These are phyloP conservation scores for Sanghuangporus weigelae DNA, from an alignment of 1,284 basidiomycete species.

Conservation along the genomic window DNA sequence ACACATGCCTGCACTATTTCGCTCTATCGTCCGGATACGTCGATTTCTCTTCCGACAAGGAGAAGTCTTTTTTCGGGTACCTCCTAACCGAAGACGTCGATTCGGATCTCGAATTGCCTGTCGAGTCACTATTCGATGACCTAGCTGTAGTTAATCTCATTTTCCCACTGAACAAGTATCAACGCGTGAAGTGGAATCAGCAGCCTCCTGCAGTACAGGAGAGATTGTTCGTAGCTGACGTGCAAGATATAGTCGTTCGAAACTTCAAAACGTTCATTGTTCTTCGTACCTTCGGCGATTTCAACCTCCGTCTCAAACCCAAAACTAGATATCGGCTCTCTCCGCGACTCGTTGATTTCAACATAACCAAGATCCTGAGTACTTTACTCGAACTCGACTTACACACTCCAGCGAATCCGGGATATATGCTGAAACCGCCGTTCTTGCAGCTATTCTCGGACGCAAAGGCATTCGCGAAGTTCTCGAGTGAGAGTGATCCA, in stretches of 20 bases:
- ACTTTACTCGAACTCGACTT: conserved; percentile 42
- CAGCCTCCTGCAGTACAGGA: conserved; percentile 34
- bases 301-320: conserved; percentile 24
- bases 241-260: conserved; percentile 33
- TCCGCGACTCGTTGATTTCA: conserved; percentile 46
- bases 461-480: conserved; percentile 33
- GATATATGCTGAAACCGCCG: conserved; percentile 26
- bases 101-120: conserved; percentile 30
- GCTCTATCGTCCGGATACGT: conserved; percentile 36
- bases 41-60: conserved; percentile 36
- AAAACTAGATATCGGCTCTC: conserved; percentile 38
- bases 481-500: conserved; percentile 15
- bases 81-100: conserved; percentile 32
- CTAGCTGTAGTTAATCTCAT: conserved; percentile 37
- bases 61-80: conserved; percentile 35
- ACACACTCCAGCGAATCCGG: conserved; percentile 16
- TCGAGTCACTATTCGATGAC: conserved; percentile 44
- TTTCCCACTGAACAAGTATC: conserved; percentile 37
- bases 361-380: conserved; percentile 39
- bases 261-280: conserved; percentile 30
- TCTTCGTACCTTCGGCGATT: conserved; percentile 35
- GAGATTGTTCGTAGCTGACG: conserved; percentile 35
- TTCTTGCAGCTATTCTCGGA: conserved; percentile 39
- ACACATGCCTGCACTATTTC: conserved; percentile 30
- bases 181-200: conserved; percentile 32